Conservation (phyloP, 208 protist species). For the Sergeia podlipaevii region DNA sequence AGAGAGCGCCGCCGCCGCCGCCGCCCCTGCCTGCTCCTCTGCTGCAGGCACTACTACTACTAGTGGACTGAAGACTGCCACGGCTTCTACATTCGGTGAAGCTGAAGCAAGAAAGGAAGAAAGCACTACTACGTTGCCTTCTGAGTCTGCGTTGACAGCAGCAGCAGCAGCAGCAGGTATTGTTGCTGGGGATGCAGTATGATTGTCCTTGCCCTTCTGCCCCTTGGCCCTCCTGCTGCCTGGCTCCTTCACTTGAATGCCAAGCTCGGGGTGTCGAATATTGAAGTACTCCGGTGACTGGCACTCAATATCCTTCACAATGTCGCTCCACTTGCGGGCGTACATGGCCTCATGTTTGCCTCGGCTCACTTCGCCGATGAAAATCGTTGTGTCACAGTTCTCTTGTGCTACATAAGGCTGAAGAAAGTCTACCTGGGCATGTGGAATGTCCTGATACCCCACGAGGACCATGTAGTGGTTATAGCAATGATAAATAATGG, state of each 20-base stretch:
- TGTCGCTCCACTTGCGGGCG: conserved; percentile 73
- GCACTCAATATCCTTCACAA: conserved; percentile 82
- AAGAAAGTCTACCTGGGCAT: conserved; percentile 68
- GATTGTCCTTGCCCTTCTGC: not conserved
- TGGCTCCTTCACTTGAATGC: conserved; percentile 61
- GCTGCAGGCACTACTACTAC: no score
- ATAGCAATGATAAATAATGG: conserved; percentile 92
- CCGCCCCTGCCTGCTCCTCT: no score
- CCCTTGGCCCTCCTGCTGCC: conserved; percentile 26
- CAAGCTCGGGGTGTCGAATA: conserved; percentile 83
- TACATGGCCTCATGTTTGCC: conserved; percentile 85
- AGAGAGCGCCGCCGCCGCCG: no score
- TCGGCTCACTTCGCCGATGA: conserved; percentile 89
- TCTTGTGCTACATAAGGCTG: conserved; percentile 26
- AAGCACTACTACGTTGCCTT: no score
- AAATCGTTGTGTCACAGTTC: conserved; percentile 76
- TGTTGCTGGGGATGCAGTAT: not conserved
- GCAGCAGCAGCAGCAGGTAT: not conserved
- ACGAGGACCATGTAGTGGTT: conserved; percentile 94
- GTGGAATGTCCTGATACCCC: conserved; percentile 86
- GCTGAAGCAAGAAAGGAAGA: no score
- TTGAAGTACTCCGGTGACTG: conserved; percentile 79
- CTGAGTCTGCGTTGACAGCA: not conserved
- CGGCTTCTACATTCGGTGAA: no score
- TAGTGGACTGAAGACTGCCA: no score